Base-by-base conservation (phyloP, 2,329 filamentous ascomycete species). In the Xylaria sp. region DNA sequence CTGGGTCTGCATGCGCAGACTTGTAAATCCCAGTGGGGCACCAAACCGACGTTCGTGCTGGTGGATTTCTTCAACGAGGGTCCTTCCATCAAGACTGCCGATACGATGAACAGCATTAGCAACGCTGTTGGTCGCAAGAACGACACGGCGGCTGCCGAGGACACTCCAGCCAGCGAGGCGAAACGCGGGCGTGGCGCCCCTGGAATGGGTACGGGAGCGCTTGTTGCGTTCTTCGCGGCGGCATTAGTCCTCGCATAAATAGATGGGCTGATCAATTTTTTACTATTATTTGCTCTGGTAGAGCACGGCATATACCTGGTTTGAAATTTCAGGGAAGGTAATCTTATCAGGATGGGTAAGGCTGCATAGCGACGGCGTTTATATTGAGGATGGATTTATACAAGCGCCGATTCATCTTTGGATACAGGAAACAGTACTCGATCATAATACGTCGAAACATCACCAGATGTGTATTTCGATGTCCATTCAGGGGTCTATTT, bases 61-160 rank as follows among this genome's bases (percentile, higher is more conserved):
- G 92, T 95, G 1, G 93, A 97, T 80, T 95, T 94, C 79, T 94
- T 90, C 79, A 90, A 93, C 78, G 85, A 90, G 68, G 92, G 91
- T 0, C 89, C 91, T 0, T 88, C 91, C 39, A 88, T 96, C 64
- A 83, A 85, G 7, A 90, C 90, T 0, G 90, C 92, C 1, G 93
- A 96, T 80, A 80, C 75, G 55, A 79, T 94, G 75, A 95, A 95
- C 78, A 83, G 82, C 9, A 80, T 90, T 64, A 80, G 76, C 7
- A 75, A 78, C 46, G 73, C 81, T 13, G 77, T 75, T 2, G 83
- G 83, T 9, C 79, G 83, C 15, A 72, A 59, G 66, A 70, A 70
- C 13, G 72, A 64, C 48, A 69, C 71, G 25, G 61, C 72, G n/a
- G 3, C 31, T 12, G 41, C 8, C 3, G 6, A 49, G 7, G 60